Conservation (phyloP, 208 protist genomes). For the Borovskyia barvae region DNA sequence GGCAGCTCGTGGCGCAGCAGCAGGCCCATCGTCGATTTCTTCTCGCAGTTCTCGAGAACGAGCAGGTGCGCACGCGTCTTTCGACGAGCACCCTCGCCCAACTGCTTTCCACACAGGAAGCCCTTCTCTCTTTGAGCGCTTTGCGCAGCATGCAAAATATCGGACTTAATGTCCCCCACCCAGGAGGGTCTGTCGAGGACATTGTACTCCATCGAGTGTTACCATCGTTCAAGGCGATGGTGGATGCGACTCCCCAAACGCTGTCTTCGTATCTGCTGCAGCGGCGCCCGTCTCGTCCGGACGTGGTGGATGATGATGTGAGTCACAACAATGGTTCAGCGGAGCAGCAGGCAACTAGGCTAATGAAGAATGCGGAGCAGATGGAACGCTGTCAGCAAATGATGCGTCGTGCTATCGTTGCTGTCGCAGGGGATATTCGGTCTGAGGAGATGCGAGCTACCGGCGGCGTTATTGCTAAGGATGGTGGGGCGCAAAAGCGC, state of each 20-base stretch:
- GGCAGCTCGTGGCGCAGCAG: constrained; percentile 56
- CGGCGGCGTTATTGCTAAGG: background rate
- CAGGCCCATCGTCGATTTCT: constrained; percentile 76
- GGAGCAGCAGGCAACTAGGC: background rate
- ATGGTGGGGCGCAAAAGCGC: background rate
- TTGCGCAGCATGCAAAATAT: constrained; percentile 81
- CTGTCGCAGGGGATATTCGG: constrained; percentile 43
- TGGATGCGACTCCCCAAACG: background rate
- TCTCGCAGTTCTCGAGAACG: constrained; percentile 50
- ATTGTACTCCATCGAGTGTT: constrained; percentile 6
- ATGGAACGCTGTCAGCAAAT: constrained; percentile 63
- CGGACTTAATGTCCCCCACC: constrained; percentile 18
- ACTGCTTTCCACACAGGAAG: constrained; percentile 71
- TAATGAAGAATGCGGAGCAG: constrained; percentile 28
- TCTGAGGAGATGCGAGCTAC: constrained; percentile 5
- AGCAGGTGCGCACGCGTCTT: constrained; percentile 29
- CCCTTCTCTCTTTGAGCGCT: constrained; percentile 51
- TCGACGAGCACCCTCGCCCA: constrained; percentile 46
- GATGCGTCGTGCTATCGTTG: constrained; percentile 48
- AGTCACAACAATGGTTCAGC: background rate
- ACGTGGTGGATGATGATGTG: background rate
- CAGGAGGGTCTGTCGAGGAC: background rate
- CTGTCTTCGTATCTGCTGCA: constrained; percentile 5
- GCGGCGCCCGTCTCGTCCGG: constrained; percentile 12
- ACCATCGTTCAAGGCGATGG: constrained; percentile 18